Conservation (phyloP, 176 grass and related monocot species). For the Coix lacrymajobi region DNA sequence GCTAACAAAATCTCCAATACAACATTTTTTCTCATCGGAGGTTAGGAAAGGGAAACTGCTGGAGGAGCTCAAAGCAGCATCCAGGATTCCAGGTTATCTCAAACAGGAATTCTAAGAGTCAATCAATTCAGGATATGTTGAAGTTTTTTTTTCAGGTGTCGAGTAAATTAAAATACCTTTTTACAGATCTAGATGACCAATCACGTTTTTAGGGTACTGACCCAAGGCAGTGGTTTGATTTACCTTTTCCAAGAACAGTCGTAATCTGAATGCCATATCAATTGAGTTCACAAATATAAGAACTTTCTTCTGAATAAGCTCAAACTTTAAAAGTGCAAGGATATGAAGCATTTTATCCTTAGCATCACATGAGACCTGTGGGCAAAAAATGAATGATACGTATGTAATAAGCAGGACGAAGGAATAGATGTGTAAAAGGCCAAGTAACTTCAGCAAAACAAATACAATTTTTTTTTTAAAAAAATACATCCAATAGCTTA, state of each 20-base stretch:
- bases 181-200: background rate
- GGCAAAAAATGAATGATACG: constrained; percentile 7
- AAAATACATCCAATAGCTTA: background rate
- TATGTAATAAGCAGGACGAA: background rate
- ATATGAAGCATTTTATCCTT: constrained; percentile 86
- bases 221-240: constrained; percentile 1
- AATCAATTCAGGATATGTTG: background rate
- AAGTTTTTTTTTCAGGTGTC: background rate
- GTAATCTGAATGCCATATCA: constrained; percentile 87
- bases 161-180: background rate
- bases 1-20: no score
- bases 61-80: no score
- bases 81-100: no score
- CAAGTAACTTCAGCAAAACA: background rate
- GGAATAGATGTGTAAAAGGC: background rate
- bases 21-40: no score
- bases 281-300: constrained; percentile 98
- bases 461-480: background rate
- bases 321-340: constrained; percentile 70
- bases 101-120: background rate
- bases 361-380: constrained; percentile 71
- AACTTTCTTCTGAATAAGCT: constrained; percentile 94
- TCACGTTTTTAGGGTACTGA: background rate
- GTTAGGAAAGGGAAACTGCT: no score
- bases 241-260: constrained; percentile 91